Base-by-base conservation (phyloP, 1,139 yeast species). In the Lodderomyces beijingensis region DNA sequence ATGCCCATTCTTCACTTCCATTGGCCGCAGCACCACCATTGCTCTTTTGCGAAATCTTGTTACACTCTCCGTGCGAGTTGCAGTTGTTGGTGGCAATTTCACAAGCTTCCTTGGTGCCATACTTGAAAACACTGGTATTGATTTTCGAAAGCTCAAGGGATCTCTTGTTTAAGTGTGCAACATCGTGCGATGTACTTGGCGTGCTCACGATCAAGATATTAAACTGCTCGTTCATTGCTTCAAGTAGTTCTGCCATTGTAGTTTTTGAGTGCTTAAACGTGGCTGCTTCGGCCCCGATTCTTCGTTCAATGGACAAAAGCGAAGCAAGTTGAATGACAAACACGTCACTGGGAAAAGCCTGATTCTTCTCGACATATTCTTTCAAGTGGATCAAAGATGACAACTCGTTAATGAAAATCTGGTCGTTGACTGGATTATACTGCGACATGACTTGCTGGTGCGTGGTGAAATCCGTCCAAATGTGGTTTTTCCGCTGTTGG, bases 1-100 rank as follows among this genome's bases (percentile, higher is more conserved):
- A 82, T 27, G 66, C 59, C 72, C 74, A 81, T 10, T 28, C 26
- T 4, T 30, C 28, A 2, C 28, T 27, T 6, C 19, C 25, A 23
- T 23, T 23, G 6, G 14, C 25, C 11, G 10, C 6, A 7, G 14
- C 14, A 23, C 12, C 12, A 19, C 21, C 10, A 19, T 10, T 19
- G 9, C 10, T 19, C 10, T 19, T 19, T 10, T 7, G 7, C 10
- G 21, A 8, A 7, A 19, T 18, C 15, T 41, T 20, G n/a, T 12
- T 26, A 49, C 77, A 70, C 25, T 55, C 57, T n/a, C 91, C 91
- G 46, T 76, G 86, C 27, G 73, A 69, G 18, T 74, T 69, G 58
- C 91, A 82, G 34, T 62, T 59, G 38, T 65, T 55, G 14, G 89
- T 80, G 21, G 65, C 55, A 10, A 56, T 61, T 37, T 65, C 58